phyloP scores from a whole-genome alignment of 768 basidiomycete genomes.

The Boletus rubroflammeus region DNA sequence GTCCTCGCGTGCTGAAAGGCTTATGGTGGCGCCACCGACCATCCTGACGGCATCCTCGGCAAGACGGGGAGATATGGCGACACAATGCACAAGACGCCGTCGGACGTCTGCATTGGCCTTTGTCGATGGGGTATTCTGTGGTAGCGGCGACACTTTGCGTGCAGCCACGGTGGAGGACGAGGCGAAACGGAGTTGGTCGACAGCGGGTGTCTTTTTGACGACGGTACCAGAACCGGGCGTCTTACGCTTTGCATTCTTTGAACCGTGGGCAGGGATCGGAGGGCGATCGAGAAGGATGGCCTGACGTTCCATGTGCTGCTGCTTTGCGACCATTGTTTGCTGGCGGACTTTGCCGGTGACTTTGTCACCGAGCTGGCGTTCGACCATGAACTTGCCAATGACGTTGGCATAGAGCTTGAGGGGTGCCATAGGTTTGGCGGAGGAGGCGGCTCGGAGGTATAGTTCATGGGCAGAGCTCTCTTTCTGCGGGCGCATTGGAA shows the following conservation, averaged over 20 bases:
- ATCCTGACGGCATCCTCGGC: conserved; percentile 36
- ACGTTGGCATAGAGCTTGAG: conserved; percentile 74
- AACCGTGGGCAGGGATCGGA: conserved; percentile 23
- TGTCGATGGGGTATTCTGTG: conserved; percentile 18
- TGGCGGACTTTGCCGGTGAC: conserved; percentile 44
- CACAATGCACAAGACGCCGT: conserved; percentile 46
- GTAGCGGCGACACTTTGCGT: conserved; percentile 31
- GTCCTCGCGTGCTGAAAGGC: conserved; percentile 36
- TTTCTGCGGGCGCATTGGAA: conserved; percentile 49
- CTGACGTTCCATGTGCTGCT: conserved; percentile 47
- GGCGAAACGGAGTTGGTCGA: conserved; percentile 30
- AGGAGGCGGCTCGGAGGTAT: conserved; percentile 61
- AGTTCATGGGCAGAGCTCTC: conserved; percentile 67
- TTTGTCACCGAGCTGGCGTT: conserved; percentile 51
- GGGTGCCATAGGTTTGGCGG: conserved; percentile 56
- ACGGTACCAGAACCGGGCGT: conserved; percentile 27
- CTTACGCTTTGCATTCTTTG: conserved; percentile 46
- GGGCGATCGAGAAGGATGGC: conserved; percentile 41
- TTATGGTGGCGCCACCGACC: conserved; percentile 42
- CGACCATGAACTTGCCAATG: conserved; percentile 67
- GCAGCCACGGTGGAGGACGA: conserved; percentile 27
- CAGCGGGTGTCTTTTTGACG: conserved; percentile 25
- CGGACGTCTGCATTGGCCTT: conserved; percentile 25
- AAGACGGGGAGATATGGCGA: conserved; percentile 49
- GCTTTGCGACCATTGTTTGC: conserved; percentile 44